phyloP scores from a whole-genome alignment of 2,329 filamentous ascomycete species.

The Colletotrichum tamarilloi region DNA sequence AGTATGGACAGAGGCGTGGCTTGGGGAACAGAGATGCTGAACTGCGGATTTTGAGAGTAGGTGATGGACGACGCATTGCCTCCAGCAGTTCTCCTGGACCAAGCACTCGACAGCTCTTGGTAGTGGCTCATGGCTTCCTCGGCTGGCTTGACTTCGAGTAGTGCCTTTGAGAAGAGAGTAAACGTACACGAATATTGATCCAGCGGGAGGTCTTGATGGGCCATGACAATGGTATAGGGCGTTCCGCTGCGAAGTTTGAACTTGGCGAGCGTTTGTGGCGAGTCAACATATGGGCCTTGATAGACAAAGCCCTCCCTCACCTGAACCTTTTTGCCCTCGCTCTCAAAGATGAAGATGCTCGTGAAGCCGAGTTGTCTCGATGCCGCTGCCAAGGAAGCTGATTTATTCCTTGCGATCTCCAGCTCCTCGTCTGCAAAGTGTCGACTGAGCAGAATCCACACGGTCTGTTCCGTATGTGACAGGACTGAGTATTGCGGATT shows the following conservation, averaged over 20 bases:
- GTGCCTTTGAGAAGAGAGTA: conserved; percentile 78
- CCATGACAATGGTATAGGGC: conserved; percentile 72
- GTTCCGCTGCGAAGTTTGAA: conserved; percentile 58
- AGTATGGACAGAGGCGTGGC: conserved; percentile 76
- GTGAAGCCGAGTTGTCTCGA: conserved; percentile 80
- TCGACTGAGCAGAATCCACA: conserved; percentile 88
- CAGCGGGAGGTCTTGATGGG: conserved; percentile 81
- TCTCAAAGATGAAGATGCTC: conserved; percentile 84
- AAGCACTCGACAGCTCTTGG: conserved; percentile 71
- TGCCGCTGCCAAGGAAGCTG: conserved; percentile 54
- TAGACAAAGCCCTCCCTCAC: conserved; percentile 78
- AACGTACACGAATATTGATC: conserved; percentile 86
- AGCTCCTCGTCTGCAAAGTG: conserved; percentile 82
- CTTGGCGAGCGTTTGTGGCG: conserved; percentile 88
- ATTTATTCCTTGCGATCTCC: conserved; percentile 61
- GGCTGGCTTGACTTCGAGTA: conserved; percentile 72
- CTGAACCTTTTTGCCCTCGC: conserved; percentile 77
- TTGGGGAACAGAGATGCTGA: conserved; percentile 69
- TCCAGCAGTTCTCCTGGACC: conserved; percentile 84
- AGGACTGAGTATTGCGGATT: conserved; percentile 80
- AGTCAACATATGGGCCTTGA: conserved; percentile 90
- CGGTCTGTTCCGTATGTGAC: conserved; percentile 66
- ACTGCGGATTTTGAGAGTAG: conserved; percentile 92
- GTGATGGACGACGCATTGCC: conserved; percentile 82
- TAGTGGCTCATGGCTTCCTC: conserved; percentile 67